Conservation (phyloP, 2,329 filamentous ascomycete genomes). For the Aspergillus sp. region DNA sequence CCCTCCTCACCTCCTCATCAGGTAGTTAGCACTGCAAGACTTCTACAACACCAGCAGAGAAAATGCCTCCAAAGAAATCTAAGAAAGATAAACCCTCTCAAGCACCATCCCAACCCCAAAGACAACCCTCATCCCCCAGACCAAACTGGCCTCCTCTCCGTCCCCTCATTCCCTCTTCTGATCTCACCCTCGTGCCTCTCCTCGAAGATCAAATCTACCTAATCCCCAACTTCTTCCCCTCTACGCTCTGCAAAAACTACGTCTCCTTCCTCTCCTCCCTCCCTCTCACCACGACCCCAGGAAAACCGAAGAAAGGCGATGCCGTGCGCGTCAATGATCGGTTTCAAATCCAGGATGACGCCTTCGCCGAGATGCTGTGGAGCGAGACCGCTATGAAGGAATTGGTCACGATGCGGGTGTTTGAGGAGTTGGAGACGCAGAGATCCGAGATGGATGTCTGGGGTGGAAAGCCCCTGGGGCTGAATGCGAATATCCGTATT, state of each 20-base stretch:
- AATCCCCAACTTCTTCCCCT: slow-evolving; percentile 72
- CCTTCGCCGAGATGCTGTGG: slow-evolving; percentile 76
- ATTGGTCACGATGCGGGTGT: slow-evolving; percentile 44
- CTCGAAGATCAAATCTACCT: slow-evolving; percentile 69
- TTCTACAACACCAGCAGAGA: slow-evolving; percentile 2
- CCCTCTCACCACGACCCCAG: slow-evolving; percentile 74
- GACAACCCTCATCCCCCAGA: slow-evolving; percentile 22
- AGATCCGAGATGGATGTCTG: slow-evolving; percentile 50
- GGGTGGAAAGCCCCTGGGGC: slow-evolving; percentile 78
- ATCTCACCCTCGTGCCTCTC: slow-evolving; percentile 60
- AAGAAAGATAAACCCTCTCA: slow-evolving; percentile 20
- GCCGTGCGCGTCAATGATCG: slow-evolving; percentile 86
- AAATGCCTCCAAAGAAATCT: slow-evolving; percentile 22
- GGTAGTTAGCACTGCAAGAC: neutral
- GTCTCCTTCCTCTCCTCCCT: slow-evolving; percentile 69
- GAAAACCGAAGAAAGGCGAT: slow-evolving; percentile 74
- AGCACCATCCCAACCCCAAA: slow-evolving; percentile 21
- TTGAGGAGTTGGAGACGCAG: slow-evolving; percentile 23
- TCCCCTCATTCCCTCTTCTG: slow-evolving; percentile 64
- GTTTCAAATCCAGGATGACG: slow-evolving; percentile 74
- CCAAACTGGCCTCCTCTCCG: slow-evolving; percentile 71
- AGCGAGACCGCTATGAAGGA: slow-evolving; percentile 70
- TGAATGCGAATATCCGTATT: slow-evolving; percentile 85
- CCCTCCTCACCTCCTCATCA: no score
- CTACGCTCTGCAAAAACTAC: slow-evolving; percentile 72